Conservation (phyloP, 1,139 yeast species). For the Suhomyces bokatorum region DNA sequence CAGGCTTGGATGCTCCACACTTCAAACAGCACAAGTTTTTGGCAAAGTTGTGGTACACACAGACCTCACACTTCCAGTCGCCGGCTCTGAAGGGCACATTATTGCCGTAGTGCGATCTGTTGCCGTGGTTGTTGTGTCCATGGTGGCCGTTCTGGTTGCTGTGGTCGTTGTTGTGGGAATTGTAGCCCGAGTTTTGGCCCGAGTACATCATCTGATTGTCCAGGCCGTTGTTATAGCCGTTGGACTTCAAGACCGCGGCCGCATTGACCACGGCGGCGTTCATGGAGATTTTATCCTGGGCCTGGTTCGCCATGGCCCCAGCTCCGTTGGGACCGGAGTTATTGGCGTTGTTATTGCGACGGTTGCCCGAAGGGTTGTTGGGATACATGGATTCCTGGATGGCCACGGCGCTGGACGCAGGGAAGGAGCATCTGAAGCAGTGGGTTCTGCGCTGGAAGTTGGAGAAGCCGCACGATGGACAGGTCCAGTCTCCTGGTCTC, state of each 20-base stretch:
- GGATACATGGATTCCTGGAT: conserved; percentile 54
- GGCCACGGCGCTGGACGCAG: conserved; percentile 71
- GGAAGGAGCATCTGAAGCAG: conserved; percentile 90
- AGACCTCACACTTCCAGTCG: conserved; percentile 92
- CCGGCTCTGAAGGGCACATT: conserved; percentile 93
- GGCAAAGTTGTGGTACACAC: conserved; percentile 91
- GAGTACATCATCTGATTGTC: conserved; percentile 6
- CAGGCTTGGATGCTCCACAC: conserved; percentile 79
- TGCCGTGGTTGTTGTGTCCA: conserved; percentile 18
- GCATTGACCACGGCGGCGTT: conserved; percentile 17
- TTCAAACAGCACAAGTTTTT: conserved; percentile 83
- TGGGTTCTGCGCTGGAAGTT: conserved; percentile 94
- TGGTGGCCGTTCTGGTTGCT: conserved; percentile 14
- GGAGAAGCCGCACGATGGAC: conserved; percentile 94
- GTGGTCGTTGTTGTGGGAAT: conserved; percentile 5
- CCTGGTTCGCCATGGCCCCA: conserved; percentile 2
- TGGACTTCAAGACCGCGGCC: conserved; percentile 17
- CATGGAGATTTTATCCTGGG: conserved; percentile 17
- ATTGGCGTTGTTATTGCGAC: conserved; percentile 10
- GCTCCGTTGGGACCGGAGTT: conserved; percentile 1
- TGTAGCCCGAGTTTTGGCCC: conserved; percentile 9
- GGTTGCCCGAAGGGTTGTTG: conserved; percentile 14
- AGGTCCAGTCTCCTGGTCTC: conserved; percentile 97
- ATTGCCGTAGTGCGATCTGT: conserved; percentile 27
- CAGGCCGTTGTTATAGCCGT: conserved; percentile 11